These are phyloP conservation scores for Leucaena leucocephala DNA, from an alignment of 306 rosid species.

Conservation along the genomic window DNA sequence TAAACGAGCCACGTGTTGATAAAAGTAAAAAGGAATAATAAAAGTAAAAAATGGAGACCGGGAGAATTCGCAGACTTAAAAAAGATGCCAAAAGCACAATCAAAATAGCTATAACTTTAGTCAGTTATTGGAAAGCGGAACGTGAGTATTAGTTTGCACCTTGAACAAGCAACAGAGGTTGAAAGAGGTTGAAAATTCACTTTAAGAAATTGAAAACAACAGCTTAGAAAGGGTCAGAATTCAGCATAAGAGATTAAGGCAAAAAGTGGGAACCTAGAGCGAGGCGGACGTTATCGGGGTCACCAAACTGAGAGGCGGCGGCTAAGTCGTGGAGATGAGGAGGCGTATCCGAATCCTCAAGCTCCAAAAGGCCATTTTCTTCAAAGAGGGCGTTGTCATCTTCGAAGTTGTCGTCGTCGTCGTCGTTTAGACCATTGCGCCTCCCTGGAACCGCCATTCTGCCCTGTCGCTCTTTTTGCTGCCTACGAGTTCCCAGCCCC, in stretches of 20 bases:
- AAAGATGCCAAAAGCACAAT: background rate
- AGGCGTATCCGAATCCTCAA: constrained; percentile 52
- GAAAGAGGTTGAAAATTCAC: background rate
- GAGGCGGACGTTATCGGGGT: constrained; percentile 57
- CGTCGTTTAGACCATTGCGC: constrained; percentile 48
- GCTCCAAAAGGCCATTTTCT: constrained; percentile 65
- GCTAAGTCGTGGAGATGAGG: constrained; percentile 73
- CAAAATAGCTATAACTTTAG: background rate
- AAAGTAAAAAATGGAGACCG: background rate
- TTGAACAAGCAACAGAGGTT: constrained; percentile 11
- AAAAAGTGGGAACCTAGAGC: constrained; percentile 62
- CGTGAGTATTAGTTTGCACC: constrained; percentile 25
- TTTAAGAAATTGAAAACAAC: background rate
- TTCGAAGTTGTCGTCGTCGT: constrained; percentile 50
- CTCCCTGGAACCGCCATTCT: constrained; percentile 72
- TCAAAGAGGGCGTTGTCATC: constrained; percentile 77
- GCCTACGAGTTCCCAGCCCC: background rate
- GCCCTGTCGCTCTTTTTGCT: background rate
- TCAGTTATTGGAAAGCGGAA: background rate
- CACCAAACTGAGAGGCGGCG: constrained; percentile 66
- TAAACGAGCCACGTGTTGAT: background rate
- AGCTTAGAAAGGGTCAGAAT: background rate
- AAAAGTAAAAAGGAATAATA: background rate
- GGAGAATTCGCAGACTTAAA: too few relatives aligned
- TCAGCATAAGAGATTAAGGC: background rate